Conservation (phyloP, 306 rosid species). For the Cucumis hystrix region DNA sequence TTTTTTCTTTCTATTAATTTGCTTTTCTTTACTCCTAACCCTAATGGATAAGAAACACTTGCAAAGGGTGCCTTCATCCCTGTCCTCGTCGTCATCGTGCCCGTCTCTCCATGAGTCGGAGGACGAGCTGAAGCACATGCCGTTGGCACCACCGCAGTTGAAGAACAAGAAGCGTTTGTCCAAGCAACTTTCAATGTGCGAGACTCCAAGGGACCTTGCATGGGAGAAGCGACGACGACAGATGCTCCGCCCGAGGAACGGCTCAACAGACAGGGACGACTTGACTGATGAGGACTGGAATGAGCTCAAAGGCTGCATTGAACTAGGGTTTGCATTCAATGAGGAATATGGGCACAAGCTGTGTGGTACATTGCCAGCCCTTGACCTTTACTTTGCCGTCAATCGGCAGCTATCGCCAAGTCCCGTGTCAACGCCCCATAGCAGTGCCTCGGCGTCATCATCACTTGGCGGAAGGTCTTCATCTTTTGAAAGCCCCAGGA, state of each 20-base stretch:
- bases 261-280: slow-evolving; percentile 16
- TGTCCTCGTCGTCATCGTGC: slow-evolving; percentile 5
- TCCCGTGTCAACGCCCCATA: slow-evolving; percentile 47
- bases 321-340: slow-evolving; percentile 83
- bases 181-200: slow-evolving; percentile 47
- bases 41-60: slow-evolving; percentile 3
- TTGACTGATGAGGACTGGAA: slow-evolving; percentile 56
- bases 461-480: slow-evolving; percentile 37
- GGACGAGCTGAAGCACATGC: slow-evolving; percentile 32
- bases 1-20: not conserved
- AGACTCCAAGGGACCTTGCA: slow-evolving; percentile 37
- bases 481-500: slow-evolving; percentile 27
- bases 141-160: slow-evolving; percentile 22
- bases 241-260: slow-evolving; percentile 23
- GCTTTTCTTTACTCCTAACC: not conserved
- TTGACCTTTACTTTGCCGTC: slow-evolving; percentile 83
- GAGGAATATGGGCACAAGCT: slow-evolving; percentile 73
- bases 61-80: not conserved
- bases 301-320: slow-evolving; percentile 78
- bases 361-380: slow-evolving; percentile 76
- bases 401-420: slow-evolving; percentile 46
- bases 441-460: slow-evolving; percentile 26
- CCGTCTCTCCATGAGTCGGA: slow-evolving; percentile 15
- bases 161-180: slow-evolving; percentile 30
- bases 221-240: slow-evolving; percentile 72